Evolutionary conservation across 495 filamentous ascomycete species (phyloP), one percentile per base, ranked within the genome.

Genomic region (Hapsidospora chrysogenum): DNA sequence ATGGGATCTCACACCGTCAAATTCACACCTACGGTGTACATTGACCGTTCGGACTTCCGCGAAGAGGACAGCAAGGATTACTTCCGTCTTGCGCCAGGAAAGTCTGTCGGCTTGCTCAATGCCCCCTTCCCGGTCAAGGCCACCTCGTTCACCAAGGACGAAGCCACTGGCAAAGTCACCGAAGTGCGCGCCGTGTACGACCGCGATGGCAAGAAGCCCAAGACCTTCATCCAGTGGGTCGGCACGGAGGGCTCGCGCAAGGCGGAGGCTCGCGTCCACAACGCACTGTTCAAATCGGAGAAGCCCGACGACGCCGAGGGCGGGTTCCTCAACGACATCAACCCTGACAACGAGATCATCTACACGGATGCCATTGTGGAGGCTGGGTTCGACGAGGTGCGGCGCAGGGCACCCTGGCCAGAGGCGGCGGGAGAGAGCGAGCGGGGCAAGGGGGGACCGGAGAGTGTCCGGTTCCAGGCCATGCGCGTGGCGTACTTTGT

Each of bases 161-260:
- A 70, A 17, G 38, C 55, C 1, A 74, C 68, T 4, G 85, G 82
- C 35, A 61, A 65, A 23, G 68, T 93, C 11, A 83, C 64, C 20
- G 70, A 80, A 44, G 67, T 86, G 38, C 62, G 63, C 19, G 83
- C 78, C 8, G 63, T 63, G 6, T 76, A 69, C 34, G 74, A 78
- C 38, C 68, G 66, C 38, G 72, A 78, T 37, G 71, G 64, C 41
- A 79, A 79, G 61, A 86, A 85, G 56, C 82, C 83, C 36, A 93
- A 87, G 57, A 74, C 78, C 0, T 85, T 76, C 53, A 94, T 97
- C 50, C 85, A 94, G 45, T 96, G 87, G 87, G 80, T 94, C 2
- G 52, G 74, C 10, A 52, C 57, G 0, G 69, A 78, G 35, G 66
- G 68, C 30, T 68, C 83, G 14, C 56, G 49, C n/a, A 72, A 70